Evolutionary conservation across 495 filamentous ascomycete species (phyloP).

Genomic region (Aspergillus olivimuriae): DNA sequence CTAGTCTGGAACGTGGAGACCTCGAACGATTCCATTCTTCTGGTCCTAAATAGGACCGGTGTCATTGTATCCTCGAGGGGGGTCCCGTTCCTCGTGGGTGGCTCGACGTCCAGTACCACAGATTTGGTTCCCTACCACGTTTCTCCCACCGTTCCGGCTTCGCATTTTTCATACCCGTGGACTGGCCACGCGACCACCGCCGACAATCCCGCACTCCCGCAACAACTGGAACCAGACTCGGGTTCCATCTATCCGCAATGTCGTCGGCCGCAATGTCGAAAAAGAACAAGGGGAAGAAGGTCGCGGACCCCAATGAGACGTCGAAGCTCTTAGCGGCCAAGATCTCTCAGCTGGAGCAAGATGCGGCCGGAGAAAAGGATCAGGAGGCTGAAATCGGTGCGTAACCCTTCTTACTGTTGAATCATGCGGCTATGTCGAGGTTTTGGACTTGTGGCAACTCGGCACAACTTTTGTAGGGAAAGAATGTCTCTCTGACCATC

Average conservation of each 20-base stretch:
- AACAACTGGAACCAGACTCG: background rate
- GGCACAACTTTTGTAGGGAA: no score
- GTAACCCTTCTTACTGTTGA: constrained; percentile 38
- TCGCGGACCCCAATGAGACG: constrained; percentile 73
- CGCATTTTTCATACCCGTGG: constrained; percentile 19
- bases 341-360: constrained; percentile 90
- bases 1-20: constrained; percentile 14
- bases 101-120: constrained; percentile 9
- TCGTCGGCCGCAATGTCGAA: constrained; percentile 40
- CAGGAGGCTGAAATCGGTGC: constrained; percentile 94
- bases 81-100: constrained; percentile 10
- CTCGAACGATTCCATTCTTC: constrained; percentile 6
- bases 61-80: background rate
- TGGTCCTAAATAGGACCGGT: no score
- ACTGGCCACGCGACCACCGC: constrained; percentile 19
- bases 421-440: no score
- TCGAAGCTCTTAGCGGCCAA: constrained; percentile 86
- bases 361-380: constrained; percentile 88
- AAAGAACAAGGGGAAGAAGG: constrained; percentile 72
- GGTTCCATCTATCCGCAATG: constrained; percentile 19
- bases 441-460: no score
- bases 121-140: constrained; percentile 9
- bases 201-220: constrained; percentile 8
- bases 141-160: constrained; percentile 15
- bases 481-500: no score